Conservation (phyloP, 2,329 filamentous ascomycete species). For the Cladosporium cucumerinum region DNA sequence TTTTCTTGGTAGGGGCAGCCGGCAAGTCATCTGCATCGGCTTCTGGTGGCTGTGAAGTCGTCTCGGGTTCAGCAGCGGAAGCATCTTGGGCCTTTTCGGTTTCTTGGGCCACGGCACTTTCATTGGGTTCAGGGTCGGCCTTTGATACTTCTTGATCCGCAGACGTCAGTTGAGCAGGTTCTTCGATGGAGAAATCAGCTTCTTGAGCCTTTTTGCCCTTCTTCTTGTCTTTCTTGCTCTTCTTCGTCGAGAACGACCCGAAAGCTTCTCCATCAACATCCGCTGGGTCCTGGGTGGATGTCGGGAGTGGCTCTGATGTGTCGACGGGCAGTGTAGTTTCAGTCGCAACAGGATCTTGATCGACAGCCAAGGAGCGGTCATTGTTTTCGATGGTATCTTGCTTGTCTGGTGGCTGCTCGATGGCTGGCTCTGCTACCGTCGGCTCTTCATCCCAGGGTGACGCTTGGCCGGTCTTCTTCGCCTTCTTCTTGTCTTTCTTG, state of each 20-base stretch:
- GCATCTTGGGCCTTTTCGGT: not conserved
- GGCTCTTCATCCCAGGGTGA: not conserved
- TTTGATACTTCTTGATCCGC: not conserved
- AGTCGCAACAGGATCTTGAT: not conserved
- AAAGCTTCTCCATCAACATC: conserved; percentile 22
- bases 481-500: conserved; percentile 46
- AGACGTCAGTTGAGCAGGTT: not conserved
- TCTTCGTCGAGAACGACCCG: conserved; percentile 27
- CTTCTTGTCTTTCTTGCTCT: conserved; percentile 44
- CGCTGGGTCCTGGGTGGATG: conserved; percentile 1
- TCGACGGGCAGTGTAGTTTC: not conserved
- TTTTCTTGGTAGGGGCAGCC: conserved; percentile 25
- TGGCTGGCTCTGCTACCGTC: not conserved
- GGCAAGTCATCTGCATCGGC: conserved; percentile 25
- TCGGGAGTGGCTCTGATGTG: not conserved
- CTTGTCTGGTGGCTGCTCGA: not conserved
- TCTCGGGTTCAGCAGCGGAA: not conserved
- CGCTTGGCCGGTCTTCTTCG: conserved; percentile 18
- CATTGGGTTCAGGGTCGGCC: not conserved
- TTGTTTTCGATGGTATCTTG: not conserved
- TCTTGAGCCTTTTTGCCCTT: conserved; percentile 30
- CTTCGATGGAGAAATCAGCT: not conserved
- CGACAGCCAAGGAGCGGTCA: not conserved
- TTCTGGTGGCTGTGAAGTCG: not conserved
- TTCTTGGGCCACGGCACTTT: not conserved